A percentile compares a stretch with the other conserved stretches of the same genome.
Evolutionary conservation across 441 rosid genomes (phyloP).

Genomic region (Erodium texanum): DNA sequence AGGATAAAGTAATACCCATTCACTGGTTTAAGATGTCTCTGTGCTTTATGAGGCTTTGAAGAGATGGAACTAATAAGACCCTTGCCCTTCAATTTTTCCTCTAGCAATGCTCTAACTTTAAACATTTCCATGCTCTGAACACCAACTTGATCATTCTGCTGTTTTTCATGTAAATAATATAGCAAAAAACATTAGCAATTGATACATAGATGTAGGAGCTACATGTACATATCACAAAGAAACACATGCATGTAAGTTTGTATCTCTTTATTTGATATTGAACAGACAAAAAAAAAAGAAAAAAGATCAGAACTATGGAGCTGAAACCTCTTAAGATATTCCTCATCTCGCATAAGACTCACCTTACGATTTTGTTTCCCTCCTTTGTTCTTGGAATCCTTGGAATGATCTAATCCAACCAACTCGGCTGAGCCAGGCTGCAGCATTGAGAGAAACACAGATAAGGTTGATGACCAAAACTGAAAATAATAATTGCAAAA

Average conservation of each 20-base stretch:
- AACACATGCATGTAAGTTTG: not conserved
- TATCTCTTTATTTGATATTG: not conserved
- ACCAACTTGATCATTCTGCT: slow-evolving; percentile 53
- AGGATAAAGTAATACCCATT: slow-evolving; percentile 30
- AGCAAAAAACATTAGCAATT: not conserved
- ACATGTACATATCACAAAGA: not conserved
- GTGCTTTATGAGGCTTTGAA: slow-evolving; percentile 38
- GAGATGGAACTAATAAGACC: slow-evolving; percentile 38
- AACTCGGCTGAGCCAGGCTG: slow-evolving; percentile 26
- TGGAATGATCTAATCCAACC: slow-evolving; percentile 23
- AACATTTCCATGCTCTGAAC: slow-evolving; percentile 69
- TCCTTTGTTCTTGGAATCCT: slow-evolving; percentile 23
- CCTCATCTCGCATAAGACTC: slow-evolving; percentile 10
- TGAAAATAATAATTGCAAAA: not conserved
- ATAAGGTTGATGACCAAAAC: not conserved
- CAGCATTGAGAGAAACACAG: not conserved
- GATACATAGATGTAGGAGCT: not conserved
- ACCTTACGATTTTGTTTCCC: slow-evolving; percentile 52
- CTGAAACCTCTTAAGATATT: not conserved
- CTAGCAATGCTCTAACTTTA: slow-evolving; percentile 69
- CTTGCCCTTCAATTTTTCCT: slow-evolving; percentile 60
- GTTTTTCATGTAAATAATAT: not conserved
- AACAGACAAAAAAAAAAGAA: not conserved
- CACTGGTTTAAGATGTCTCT: slow-evolving; percentile 39
- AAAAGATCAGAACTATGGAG: not conserved